Evolutionary conservation across 495 filamentous ascomycete genomes (phyloP).

Genomic region (Pyronema domesticum): DNA sequence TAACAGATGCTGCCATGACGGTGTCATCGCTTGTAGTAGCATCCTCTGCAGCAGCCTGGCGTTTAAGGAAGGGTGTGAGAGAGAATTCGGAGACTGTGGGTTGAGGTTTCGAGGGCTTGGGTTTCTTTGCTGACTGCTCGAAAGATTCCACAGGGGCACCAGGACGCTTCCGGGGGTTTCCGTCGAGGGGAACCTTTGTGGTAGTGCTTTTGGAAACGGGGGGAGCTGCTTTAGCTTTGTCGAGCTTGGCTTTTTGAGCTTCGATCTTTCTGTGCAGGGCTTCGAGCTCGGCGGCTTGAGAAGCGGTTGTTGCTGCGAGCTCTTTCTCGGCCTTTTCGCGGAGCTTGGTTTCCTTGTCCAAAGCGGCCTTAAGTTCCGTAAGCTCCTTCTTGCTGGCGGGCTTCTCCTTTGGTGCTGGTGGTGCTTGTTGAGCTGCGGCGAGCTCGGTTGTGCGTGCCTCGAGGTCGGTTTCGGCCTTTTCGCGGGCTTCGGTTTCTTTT

Average conservation of each 20-base stretch:
- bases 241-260: background rate
- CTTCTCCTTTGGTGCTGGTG: slow-evolving; percentile 18
- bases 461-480: slow-evolving; percentile 44
- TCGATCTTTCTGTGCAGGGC: background rate
- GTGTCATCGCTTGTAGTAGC: slow-evolving; percentile 5
- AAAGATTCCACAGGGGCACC: slow-evolving; percentile 18
- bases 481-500: slow-evolving; percentile 64
- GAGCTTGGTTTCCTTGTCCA: slow-evolving; percentile 25
- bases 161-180: slow-evolving; percentile 7
- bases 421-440: slow-evolving; percentile 26
- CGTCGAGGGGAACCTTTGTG: background rate
- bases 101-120: background rate
- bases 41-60: slow-evolving; percentile 10
- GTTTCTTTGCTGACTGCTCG: slow-evolving; percentile 13
- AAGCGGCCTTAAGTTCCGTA: background rate
- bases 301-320: background rate
- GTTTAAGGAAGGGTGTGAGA: slow-evolving; percentile 21
- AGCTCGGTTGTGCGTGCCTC: slow-evolving; percentile 10
- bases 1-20: background rate
- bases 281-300: background rate
- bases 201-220: background rate
- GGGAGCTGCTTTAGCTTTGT: background rate
- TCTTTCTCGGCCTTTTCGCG: slow-evolving; percentile 7
- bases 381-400: slow-evolving; percentile 10
- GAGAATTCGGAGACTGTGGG: slow-evolving; percentile 11